Conservation (phyloP, 306 rosid genomes). For the Dryas alaskensis region DNA sequence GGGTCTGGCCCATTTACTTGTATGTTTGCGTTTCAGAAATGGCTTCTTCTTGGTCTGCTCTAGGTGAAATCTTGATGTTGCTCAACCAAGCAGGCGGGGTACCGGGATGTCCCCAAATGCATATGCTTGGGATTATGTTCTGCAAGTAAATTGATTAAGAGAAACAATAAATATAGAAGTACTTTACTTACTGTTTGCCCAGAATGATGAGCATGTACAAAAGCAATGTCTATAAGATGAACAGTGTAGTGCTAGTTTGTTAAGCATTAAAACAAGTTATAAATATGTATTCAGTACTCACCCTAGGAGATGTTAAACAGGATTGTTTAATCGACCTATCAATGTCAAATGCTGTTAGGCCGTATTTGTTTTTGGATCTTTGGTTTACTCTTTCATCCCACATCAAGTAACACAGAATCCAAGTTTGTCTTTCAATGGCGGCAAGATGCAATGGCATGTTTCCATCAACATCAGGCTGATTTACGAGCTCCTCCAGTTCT, state of each 20-base stretch:
- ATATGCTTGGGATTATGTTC: background rate
- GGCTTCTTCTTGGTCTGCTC: background rate
- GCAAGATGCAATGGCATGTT: constrained; percentile 3
- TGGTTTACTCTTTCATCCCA: constrained; percentile 7
- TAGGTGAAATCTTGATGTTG: background rate
- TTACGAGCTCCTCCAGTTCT: background rate
- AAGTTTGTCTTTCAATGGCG: background rate
- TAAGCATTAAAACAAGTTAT: background rate
- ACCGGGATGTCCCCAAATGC: too few species aligned
- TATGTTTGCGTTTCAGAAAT: too few species aligned
- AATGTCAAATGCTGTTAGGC: background rate
- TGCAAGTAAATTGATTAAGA: background rate
- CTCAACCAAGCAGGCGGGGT: background rate
- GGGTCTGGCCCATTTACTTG: constrained; percentile 5
- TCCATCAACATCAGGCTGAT: constrained; percentile 8
- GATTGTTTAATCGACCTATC: background rate
- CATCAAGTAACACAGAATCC: background rate
- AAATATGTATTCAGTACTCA: background rate
- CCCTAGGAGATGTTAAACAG: background rate
- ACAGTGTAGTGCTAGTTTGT: background rate
- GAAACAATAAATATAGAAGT: too few species aligned
- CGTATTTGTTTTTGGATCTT: background rate
- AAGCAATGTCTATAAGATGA: too few species aligned
- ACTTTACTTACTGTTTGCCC: too few species aligned
- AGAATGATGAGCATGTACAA: too few species aligned